Percentiles rank a stretch among this genome's conserved stretches.
phyloP scores from a whole-genome alignment of 73 alveolate genomes.

The Tetrahymena thermophila region DNA sequence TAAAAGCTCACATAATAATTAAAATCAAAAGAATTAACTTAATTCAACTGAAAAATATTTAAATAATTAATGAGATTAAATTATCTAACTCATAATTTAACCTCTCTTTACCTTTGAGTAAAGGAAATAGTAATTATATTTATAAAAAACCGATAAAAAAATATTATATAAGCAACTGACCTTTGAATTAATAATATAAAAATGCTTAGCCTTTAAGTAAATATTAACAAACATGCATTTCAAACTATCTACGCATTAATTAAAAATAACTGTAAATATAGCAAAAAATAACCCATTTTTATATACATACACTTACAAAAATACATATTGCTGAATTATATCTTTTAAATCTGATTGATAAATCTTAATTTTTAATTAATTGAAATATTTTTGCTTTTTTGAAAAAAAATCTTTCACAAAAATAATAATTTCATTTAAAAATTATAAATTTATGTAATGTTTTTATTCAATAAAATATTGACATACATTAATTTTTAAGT shows the following conservation, averaged over 20 bases:
- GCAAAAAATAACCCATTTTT: neutral
- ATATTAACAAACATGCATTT: neutral
- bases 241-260: neutral
- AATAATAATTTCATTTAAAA: too few species aligned
- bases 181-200: neutral
- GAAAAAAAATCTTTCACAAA: too few species aligned
- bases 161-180: neutral
- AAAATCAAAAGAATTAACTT: neutral
- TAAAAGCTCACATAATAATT: slow-evolving; percentile 7
- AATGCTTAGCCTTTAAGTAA: neutral
- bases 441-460: neutral
- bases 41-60: neutral
- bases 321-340: neutral
- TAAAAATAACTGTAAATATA: neutral
- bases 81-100: too few species aligned
- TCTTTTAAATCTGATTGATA: neutral
- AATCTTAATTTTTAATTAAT: too few species aligned
- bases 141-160: too few species aligned
- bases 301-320: too few species aligned
- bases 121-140: neutral
- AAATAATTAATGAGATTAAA: neutral
- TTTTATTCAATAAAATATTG: neutral
- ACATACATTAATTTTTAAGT: neutral
- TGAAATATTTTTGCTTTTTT: neutral
- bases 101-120: neutral